These are phyloP conservation scores for Xylaria castorea DNA, from an alignment of 495 filamentous ascomycete species.

Conservation along the genomic window DNA sequence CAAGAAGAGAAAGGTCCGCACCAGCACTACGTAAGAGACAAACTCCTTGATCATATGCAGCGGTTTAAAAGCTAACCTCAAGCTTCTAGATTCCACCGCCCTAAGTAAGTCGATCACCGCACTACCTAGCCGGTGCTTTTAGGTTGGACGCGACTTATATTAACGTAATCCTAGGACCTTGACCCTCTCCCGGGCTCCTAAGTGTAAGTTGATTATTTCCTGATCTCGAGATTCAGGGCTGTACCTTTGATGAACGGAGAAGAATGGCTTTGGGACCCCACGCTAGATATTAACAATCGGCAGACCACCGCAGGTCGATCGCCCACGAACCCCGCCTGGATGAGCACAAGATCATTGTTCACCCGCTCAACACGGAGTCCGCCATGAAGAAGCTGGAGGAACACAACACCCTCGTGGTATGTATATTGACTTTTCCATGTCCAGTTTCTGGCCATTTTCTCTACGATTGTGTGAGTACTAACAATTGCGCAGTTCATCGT, in stretches of 20 bases:
- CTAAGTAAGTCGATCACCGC: conserved; percentile 57
- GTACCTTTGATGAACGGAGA: neutral
- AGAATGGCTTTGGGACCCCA: too few species aligned
- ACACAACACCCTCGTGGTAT: conserved; percentile 91
- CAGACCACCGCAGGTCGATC: conserved; percentile 82
- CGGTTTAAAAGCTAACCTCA: neutral
- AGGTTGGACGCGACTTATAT: neutral
- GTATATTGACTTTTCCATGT: neutral
- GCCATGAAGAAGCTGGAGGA: conserved; percentile 99
- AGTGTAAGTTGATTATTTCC: conserved; percentile 55
- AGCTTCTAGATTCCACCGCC: conserved; percentile 75
- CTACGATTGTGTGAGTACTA: neutral
- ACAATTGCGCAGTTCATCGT: conserved; percentile 74
- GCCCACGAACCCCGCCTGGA: conserved; percentile 89
- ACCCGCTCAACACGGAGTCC: conserved; percentile 86
- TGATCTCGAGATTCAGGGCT: neutral
- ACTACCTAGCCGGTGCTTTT: conserved; percentile 65
- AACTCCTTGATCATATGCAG: neutral
- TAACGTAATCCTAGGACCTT: conserved; percentile 19
- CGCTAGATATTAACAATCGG: neutral
- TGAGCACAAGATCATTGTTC: conserved; percentile 84
- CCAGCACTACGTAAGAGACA: conserved; percentile 67
- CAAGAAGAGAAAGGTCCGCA: conserved; percentile 91
- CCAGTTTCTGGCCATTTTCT: neutral
- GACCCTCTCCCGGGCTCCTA: conserved; percentile 80